Evolutionary conservation across 768 basidiomycete species (phyloP).

Genomic region (Bullera alba): DNA sequence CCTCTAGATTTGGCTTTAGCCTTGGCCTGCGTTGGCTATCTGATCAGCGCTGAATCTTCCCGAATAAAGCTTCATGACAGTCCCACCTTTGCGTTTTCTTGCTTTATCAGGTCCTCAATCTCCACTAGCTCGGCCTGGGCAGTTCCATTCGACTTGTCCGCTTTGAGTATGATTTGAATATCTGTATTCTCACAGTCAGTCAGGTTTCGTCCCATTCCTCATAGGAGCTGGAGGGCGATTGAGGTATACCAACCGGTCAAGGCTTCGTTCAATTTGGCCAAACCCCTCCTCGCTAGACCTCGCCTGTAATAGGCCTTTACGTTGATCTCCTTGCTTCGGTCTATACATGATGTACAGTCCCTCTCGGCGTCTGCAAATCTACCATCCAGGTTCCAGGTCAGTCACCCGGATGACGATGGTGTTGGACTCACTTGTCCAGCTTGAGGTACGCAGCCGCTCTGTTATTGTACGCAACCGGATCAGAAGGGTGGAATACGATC

Average conservation of each 20-base stretch:
- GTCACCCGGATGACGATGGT: too few relatives aligned
- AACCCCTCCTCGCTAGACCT: slow-evolving; percentile 61
- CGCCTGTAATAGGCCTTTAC: slow-evolving; percentile 75
- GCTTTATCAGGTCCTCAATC: slow-evolving; percentile 38
- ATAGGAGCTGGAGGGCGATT: too few relatives aligned
- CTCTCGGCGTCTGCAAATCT: slow-evolving; percentile 74
- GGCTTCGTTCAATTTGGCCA: slow-evolving; percentile 57
- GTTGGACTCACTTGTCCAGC: slow-evolving; percentile 91
- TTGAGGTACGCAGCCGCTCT: slow-evolving; percentile 88
- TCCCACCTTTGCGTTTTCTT: slow-evolving; percentile 21
- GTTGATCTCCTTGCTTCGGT: slow-evolving; percentile 56
- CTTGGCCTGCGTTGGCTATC: background rate
- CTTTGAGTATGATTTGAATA: slow-evolving; percentile 53
- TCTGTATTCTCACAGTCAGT: slow-evolving; percentile 52
- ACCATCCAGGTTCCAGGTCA: background rate
- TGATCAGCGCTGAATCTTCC: background rate
- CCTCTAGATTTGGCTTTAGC: background rate
- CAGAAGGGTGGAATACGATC: slow-evolving; percentile 61
- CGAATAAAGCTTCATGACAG: background rate
- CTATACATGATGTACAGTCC: slow-evolving; percentile 65
- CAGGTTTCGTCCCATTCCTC: too few relatives aligned
- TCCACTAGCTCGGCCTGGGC: slow-evolving; percentile 60
- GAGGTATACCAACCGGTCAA: slow-evolving; percentile 63
- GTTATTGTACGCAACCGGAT: slow-evolving; percentile 76
- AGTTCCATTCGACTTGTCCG: slow-evolving; percentile 62